Evolutionary conservation across 768 basidiomycete genomes (phyloP).

Genomic region (Mycena sanguinolenta): DNA sequence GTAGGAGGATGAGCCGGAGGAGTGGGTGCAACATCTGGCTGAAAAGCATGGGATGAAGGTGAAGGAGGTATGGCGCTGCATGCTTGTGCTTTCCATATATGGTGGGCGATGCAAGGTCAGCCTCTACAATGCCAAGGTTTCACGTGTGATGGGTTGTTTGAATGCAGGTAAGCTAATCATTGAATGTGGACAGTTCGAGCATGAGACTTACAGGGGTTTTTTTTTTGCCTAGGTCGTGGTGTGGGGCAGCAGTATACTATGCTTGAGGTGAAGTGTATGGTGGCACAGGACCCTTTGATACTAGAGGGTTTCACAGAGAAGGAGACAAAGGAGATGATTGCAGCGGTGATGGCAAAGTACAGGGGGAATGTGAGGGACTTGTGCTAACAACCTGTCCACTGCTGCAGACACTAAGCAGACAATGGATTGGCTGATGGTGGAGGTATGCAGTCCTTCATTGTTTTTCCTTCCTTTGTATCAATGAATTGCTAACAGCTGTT

Average conservation of each 20-base stretch:
- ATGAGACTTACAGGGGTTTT: neutral
- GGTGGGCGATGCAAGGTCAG: neutral
- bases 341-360: neutral
- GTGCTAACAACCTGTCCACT: neutral
- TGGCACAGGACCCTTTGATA: neutral
- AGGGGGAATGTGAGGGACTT: neutral
- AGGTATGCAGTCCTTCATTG: neutral
- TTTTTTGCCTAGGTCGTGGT: neutral
- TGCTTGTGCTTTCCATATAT: neutral
- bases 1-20: neutral
- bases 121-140: neutral
- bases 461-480: neutral
- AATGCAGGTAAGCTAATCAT: neutral
- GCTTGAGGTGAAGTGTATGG: neutral
- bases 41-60: neutral
- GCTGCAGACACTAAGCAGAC: neutral
- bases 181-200: neutral
- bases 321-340: neutral
- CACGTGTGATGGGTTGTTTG: neutral
- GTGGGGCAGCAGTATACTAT: neutral
- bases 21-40: neutral
- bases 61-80: neutral
- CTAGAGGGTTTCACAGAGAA: neutral
- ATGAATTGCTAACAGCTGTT: neutral
- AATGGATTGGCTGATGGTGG: neutral